Evolutionary conservation across 2,329 filamentous ascomycete species (phyloP), one percentile per base, ranked within the genome.

Genomic region (Kalaharituber pfeilii): DNA sequence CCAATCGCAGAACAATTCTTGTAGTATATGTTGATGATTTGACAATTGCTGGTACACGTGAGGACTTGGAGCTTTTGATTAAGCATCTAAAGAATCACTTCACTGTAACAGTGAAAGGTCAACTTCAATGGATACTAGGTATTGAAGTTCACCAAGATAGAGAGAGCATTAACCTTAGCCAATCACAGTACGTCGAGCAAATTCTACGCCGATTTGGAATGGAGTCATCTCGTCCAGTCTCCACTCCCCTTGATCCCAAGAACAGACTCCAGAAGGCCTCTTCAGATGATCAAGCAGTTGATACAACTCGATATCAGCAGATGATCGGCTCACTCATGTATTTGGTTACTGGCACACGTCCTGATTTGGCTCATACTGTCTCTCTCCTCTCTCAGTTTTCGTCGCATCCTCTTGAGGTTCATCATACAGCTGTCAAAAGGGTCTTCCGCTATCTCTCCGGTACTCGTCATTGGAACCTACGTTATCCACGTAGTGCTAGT

Each of bases 1-100:
- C 18, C 8, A 22, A 45, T 9, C 18, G 9, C 8, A 45, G n/a
- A n/a, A n/a, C n/a, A 33, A 33, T 54, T n/a, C 29, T 54, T 5
- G 52, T 51, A 5, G 25, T 52, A 5, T 56, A 56, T 20, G 47
- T 54, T 6, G 55, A 56, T 27, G 27, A 56, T 4, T 33, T 56
- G 1, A 27, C 49, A 6, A 24, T n/a, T 3, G 18, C 8, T 22
- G 29, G 3, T 5, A 2, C 1, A 7, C 27, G 0, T 4, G 6
- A 13, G 8, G 15, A 8, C 45, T 7, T 51, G 13, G 25, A 36
- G 9, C 6, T 9, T 27, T 9, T 28, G 6, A 51, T 36, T n/a
- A n/a, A n/a, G 9, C 22, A 27, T n/a, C 50, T 51, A 25, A 51
- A 51, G 7, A 13, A 20, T 6, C 15, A 53, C 7, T 56, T 56